Evolutionary conservation across 1,284 basidiomycete species (phyloP), one percentile per base, ranked within the genome.

Genomic region (Tylopilus orsonianus): DNA sequence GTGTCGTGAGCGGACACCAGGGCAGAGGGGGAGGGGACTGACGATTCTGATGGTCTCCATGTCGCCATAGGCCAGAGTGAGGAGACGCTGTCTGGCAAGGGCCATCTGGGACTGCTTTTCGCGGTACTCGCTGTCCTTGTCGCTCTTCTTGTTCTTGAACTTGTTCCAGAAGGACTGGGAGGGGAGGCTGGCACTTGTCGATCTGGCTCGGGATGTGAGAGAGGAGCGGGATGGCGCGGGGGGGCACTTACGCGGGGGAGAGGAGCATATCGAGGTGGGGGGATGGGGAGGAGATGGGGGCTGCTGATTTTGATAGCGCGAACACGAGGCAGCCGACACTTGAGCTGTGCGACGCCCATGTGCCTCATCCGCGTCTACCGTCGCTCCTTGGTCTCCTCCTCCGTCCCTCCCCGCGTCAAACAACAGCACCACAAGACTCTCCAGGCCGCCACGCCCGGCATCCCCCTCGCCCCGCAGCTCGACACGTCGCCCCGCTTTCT

Each of bases 11-110:
- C 4, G 27, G 22, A 23, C 8, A 47, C 9, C 10, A 47, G 41
- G 37, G 46, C 16, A 48, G 38, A 44, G 44, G 47, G 34, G 50
- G 46, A 40, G 48, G 44, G 19, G 19, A 64, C 75, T 45, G 52
- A 88, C 87, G 73, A 85, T 79, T 54, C 82, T 75, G 53, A 91
- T 76, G 10, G 88, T 90, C 69, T 91, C 89, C 83, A 89, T 87
- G 36, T 90, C 88, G 44, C 74, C 83, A 65, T 83, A 88, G n/a
- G 79, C 83, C 51, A 91, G 79, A 44, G 89, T 91, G 57, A 91
- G 75, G 53, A 89, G 78, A 52, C 85, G 80, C 54, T 85, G 84
- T 44, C 85, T 71, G 23, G 81, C 73, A 55, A 88, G 73, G 3
- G 83, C 77, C 77, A 85, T 81, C 24, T 77, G 78, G 1, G 73